phyloP scores from a whole-genome alignment of 305 asterid species.

The Lippia alba region DNA sequence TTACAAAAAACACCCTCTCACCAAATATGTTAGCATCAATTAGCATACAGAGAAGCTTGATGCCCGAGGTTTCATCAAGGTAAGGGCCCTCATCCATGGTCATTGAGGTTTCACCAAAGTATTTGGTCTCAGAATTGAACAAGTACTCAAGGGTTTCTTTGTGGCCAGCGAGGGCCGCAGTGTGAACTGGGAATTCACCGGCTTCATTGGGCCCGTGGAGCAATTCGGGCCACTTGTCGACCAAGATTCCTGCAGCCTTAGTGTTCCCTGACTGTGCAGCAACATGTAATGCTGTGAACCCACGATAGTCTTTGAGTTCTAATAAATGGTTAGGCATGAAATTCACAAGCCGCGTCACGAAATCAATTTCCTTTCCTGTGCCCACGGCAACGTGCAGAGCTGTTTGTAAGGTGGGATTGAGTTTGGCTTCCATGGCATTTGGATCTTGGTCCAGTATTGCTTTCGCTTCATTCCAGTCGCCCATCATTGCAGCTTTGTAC shows the following conservation, averaged over 20 bases:
- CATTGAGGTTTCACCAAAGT: no score
- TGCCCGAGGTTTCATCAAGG: no score
- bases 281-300: slow-evolving; percentile 46
- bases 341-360: neutral
- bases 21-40: no score
- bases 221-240: slow-evolving; percentile 3
- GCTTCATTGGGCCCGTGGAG: slow-evolving; percentile 7
- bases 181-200: slow-evolving; percentile 36
- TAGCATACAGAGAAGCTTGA: no score
- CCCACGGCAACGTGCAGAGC: slow-evolving; percentile 50
- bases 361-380: slow-evolving; percentile 1
- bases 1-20: no score
- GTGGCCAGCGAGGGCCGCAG: slow-evolving; percentile 46
- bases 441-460: slow-evolving; percentile 14
- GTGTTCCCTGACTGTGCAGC: slow-evolving; percentile 47
- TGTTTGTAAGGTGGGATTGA: slow-evolving; percentile 41
- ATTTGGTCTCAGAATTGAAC: no score
- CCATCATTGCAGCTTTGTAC: neutral
- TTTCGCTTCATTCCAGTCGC: neutral
- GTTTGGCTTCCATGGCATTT: slow-evolving; percentile 27
- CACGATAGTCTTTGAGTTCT: slow-evolving; percentile 35
- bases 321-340: neutral
- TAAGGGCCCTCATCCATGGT: no score
- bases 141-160: slow-evolving; percentile 26
- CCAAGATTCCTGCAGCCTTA: slow-evolving; percentile 40